Evolutionary conservation across 2,329 filamentous ascomycete species (phyloP), one percentile per base, ranked within the genome.

Genomic region (Pyricularia grisea): DNA sequence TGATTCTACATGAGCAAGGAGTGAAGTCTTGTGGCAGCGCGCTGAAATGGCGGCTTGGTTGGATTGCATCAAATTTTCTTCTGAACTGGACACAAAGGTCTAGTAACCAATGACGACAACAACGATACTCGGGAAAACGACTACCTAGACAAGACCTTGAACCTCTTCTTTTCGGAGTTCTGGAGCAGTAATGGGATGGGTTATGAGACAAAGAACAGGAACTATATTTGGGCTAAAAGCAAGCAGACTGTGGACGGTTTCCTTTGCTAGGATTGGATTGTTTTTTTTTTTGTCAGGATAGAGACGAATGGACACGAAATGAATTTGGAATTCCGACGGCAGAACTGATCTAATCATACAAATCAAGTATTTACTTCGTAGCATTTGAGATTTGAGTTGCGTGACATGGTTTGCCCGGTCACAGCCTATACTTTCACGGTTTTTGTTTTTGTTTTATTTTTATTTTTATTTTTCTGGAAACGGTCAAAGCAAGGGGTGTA

Each of bases 1-100:
- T 66, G 82, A 83, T 10, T 71, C 71, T 31, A 9, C 66, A 17
- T 69, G 50, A 67, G 14, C 20, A 23, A n/a, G 4, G 5, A 50
- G 12, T 27, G 20, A 17, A 60, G 27, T 14, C 11, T 5, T 25
- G 33, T 42, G 33, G 33, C 33, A 42, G 25, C 17, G 17, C n/a
- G 5, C 3, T 61, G 4, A 2, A 61, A 27, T 61, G n/a, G 12
- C 11, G 23, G 58, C 23, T 23, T 12, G 25, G 10, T 61, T 27
- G 23, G 58, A 61, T 61, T n/a, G 23, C 23, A 7, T 4, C 58
- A 17, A 17, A 12, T 0, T 61, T 61, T 61, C 25, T 10, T 20
- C 5, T n/a, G 20, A n/a, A n/a, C 42, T 55, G 17, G 20, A n/a
- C 20, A 55, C 6, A 55, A 55, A 20, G 17, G 20, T 55, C 42